Base-by-base conservation (phyloP, 208 protist genomes). In the Trypanosoma congolense region DNA sequence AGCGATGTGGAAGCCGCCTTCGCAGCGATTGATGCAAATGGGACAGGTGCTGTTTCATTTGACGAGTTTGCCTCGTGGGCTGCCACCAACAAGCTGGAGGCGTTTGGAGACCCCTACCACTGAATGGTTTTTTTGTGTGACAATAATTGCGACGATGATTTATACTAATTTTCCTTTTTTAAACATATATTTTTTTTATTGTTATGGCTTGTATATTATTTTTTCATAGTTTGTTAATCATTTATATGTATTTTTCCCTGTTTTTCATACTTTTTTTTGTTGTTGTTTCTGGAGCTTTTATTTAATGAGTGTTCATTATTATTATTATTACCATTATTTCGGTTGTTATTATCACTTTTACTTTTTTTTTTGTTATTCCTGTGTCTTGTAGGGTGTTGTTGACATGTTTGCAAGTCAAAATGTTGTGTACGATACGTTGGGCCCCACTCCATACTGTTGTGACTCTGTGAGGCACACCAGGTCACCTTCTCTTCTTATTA, bases 11-110 rank as follows among this genome's bases (percentile, higher is more conserved):
- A 67, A n/a, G 55, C 53, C n/a, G 63, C 69, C 18, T 94, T 90
- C 75, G 76, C 82, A 52, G 44, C 73, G 50, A 82, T 92, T 43
- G 83, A 90, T 53, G 61, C 41, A 36, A 85, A 92, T 72, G 56
- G 54, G 49, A 73, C 77, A 29, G 83, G 84, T 30, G 51, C 74
- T 55, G 77, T 94, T 40, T 73, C 81, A 22, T 92, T 94, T 46
- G 75, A 90, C 60, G 83, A 94, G 66, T 77, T 93, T 52, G 73
- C 78, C 19, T 57, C 60, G n/a, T 93, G 75, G 82, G 76, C 66
- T 28, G 47, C 71, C 0, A 67, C 56, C 6, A 28, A 70, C 24
- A 75, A 76, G 61, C 70, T 90, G 22, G 65, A 78, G 62, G 66
- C 86, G 65, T 70, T 80, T 47, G 77, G 75, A 30, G 80, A 89